Percentiles rank a stretch among this genome's conserved stretches.
Evolutionary conservation across 768 basidiomycete species (phyloP).

Genomic region (Mycena indigotica): DNA sequence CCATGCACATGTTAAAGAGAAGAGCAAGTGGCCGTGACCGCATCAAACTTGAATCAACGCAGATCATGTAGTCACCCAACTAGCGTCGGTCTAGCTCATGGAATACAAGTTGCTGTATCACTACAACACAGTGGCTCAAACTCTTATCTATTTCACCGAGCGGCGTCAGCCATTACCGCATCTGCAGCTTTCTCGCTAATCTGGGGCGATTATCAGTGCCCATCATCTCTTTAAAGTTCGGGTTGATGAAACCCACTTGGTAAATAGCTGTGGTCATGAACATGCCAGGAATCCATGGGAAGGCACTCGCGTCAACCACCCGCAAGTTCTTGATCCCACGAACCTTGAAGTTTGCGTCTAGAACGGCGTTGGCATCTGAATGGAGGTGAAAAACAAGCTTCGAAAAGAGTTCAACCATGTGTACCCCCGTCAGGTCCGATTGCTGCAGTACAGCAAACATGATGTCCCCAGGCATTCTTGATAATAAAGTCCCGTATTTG

Average conservation of each 20-base stretch:
- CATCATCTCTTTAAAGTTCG: no score
- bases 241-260: no score
- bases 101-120: no score
- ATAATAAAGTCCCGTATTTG: slow-evolving; percentile 6
- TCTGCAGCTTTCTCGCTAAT: slow-evolving; percentile 18
- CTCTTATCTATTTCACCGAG: no score
- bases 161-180: slow-evolving; percentile 14
- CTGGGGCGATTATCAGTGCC: no score
- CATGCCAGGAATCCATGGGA: slow-evolving; percentile 6
- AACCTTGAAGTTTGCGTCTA: slow-evolving; percentile 22
- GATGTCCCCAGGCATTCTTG: slow-evolving; percentile 16
- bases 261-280: slow-evolving; percentile 17
- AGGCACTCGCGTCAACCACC: slow-evolving; percentile 23
- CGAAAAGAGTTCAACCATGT: neutral
- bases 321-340: slow-evolving; percentile 20
- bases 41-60: no score
- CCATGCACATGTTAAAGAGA: no score
- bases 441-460: slow-evolving; percentile 15
- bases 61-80: no score
- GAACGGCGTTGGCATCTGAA: slow-evolving; percentile 17
- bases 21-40: no score
- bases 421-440: slow-evolving; percentile 10
- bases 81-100: no score
- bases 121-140: no score
- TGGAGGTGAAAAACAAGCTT: neutral